These are phyloP conservation scores for Pyrenochaeta sp. DNA, from an alignment of 2,329 filamentous ascomycete genomes.

Conservation along the genomic window DNA sequence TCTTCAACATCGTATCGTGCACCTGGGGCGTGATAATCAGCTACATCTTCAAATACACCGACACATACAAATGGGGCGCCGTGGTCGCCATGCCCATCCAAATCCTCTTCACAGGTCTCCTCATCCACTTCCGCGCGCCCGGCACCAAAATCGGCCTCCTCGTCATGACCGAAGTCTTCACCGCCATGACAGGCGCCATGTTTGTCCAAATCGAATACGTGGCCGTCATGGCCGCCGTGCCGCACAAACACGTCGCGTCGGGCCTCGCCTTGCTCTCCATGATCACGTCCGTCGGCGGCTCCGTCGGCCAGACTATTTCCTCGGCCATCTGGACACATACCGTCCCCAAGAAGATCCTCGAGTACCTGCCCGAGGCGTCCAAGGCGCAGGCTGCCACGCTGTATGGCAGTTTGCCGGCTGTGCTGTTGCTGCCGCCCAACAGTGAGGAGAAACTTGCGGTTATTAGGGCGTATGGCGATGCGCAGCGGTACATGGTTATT, in stretches of 20 bases:
- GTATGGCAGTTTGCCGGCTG: slow-evolving; percentile 57
- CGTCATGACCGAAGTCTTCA: slow-evolving; percentile 37
- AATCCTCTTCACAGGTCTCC: slow-evolving; percentile 32
- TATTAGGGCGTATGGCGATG: slow-evolving; percentile 38
- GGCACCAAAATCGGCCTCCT: slow-evolving; percentile 29
- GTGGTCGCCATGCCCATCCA: slow-evolving; percentile 29
- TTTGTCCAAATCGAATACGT: slow-evolving; percentile 27
- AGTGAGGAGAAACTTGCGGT: slow-evolving; percentile 53
- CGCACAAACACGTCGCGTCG: slow-evolving; percentile 24
- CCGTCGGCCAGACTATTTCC: slow-evolving; percentile 58
- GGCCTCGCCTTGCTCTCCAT: slow-evolving; percentile 59
- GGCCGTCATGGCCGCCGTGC: slow-evolving; percentile 29
- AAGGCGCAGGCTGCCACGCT: slow-evolving; percentile 11
- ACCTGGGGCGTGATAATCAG: slow-evolving; percentile 25
- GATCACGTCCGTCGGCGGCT: slow-evolving; percentile 59
- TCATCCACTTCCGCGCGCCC: slow-evolving; percentile 37
- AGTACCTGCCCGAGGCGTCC: slow-evolving; percentile 23
- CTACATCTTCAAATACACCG: slow-evolving; percentile 25
- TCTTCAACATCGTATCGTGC: slow-evolving; percentile 30
- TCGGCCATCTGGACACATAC: slow-evolving; percentile 68
- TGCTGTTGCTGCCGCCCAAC: slow-evolving; percentile 61
- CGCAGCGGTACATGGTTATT: slow-evolving; percentile 41
- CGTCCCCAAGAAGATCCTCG: slow-evolving; percentile 50
- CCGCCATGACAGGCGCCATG: slow-evolving; percentile 28
- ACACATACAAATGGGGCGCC: slow-evolving; percentile 33